Percentiles rank a stretch among this genome's conserved stretches.
Evolutionary conservation across 306 rosid genomes (phyloP).

Genomic region (Senna siamea): DNA sequence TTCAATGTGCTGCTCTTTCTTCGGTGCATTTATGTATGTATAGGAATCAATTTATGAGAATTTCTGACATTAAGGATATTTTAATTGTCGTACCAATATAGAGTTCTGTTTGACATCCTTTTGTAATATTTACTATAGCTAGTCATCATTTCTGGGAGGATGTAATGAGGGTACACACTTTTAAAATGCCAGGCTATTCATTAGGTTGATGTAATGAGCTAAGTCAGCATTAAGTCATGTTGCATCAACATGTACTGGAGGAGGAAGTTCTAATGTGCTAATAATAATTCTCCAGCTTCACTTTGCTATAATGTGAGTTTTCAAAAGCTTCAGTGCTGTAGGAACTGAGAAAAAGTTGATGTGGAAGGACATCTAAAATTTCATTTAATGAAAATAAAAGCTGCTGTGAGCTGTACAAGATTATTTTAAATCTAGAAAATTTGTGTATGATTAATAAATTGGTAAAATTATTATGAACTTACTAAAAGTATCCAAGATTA

Average conservation of each 20-base stretch:
- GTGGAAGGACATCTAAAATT: not conserved
- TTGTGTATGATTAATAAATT: not conserved
- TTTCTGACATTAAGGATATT: not conserved
- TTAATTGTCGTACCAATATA: not conserved
- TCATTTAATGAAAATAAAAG: not conserved
- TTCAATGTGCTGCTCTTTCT: too few species aligned
- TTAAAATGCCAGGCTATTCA: not conserved
- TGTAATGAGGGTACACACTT: not conserved
- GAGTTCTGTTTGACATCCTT: not conserved
- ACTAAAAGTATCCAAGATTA: not conserved
- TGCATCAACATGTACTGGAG: not conserved
- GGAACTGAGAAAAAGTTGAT: not conserved
- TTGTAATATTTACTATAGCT: not conserved
- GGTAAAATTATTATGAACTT: not conserved
- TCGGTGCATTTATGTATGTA: not conserved
- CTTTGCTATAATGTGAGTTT: not conserved
- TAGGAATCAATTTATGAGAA: not conserved
- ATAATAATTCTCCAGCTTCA: not conserved
- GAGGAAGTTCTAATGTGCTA: not conserved
- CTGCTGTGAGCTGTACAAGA: not conserved
- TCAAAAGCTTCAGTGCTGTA: not conserved
- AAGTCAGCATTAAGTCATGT: not conserved
- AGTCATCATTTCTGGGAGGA: not conserved
- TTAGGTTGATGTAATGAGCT: not conserved
- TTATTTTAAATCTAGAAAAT: not conserved